Conservation (phyloP, 129 eudicot genomes). For the Arctium lappa region DNA sequence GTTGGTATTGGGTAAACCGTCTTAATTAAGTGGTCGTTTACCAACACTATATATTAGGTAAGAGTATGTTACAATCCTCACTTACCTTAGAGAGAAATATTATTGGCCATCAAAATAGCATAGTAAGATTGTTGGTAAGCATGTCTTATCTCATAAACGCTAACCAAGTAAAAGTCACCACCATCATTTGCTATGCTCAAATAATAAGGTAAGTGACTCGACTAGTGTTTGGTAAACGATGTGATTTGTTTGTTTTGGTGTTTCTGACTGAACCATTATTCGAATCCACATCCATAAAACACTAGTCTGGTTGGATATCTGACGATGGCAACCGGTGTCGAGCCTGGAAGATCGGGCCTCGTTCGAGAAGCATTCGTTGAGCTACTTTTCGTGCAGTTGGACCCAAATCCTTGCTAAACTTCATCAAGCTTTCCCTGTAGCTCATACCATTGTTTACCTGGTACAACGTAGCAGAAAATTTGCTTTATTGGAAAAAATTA, state of each 20-base stretch:
- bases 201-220: background rate
- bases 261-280: slow-evolving; percentile 1
- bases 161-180: background rate
- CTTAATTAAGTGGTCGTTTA: background rate
- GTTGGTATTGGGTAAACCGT: background rate
- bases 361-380: slow-evolving; percentile 20
- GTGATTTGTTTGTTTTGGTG: slow-evolving; percentile 1
- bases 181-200: background rate
- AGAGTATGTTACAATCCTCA: background rate
- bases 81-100: background rate
- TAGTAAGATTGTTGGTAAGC: background rate
- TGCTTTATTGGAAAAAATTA: background rate
- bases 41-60: background rate
- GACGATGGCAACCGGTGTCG: background rate
- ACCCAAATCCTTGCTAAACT: slow-evolving; percentile 45
- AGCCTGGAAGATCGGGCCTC: slow-evolving; percentile 8
- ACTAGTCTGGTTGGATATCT: background rate
- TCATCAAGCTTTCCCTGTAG: slow-evolving; percentile 41
- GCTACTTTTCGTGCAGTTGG: slow-evolving; percentile 51
- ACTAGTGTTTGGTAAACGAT: background rate
- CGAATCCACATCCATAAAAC: background rate
- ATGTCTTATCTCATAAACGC: background rate
- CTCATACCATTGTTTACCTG: slow-evolving; percentile 27
- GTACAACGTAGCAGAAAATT: background rate
- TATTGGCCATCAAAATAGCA: background rate